These are phyloP conservation scores for Schizonepeta tenuifolia DNA, from an alignment of 257 asterid genomes.

Conservation along the genomic window DNA sequence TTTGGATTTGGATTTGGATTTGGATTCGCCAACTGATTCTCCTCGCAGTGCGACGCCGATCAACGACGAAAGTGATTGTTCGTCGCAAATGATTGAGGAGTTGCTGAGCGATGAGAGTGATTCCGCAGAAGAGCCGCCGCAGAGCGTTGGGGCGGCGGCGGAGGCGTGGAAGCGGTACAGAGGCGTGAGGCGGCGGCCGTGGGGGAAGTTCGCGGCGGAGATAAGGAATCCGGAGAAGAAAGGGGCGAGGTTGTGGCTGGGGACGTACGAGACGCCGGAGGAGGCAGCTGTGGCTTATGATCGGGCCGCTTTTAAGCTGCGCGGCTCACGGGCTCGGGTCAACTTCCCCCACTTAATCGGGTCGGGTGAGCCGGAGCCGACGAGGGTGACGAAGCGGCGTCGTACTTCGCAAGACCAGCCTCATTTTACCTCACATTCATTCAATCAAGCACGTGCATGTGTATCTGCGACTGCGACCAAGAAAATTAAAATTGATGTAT, in stretches of 20 bases:
- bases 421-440: background rate
- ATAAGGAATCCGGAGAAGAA: slow-evolving; percentile 49
- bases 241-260: slow-evolving; percentile 56
- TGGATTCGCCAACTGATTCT: background rate
- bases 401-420: background rate
- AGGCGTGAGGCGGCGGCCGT: slow-evolving; percentile 59
- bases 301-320: slow-evolving; percentile 44
- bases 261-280: slow-evolving; percentile 59
- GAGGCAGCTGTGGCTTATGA: slow-evolving; percentile 68
- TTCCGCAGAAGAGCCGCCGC: background rate
- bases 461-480: background rate
- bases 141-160: slow-evolving; percentile 13
- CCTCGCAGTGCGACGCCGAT: background rate
- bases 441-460: background rate
- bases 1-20: slow-evolving; percentile 21
- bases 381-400: slow-evolving; percentile 41
- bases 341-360: slow-evolving; percentile 57
- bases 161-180: slow-evolving; percentile 52
- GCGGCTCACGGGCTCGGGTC: slow-evolving; percentile 49
- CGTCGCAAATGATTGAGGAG: slow-evolving; percentile 36
- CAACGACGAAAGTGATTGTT: slow-evolving; percentile 5
- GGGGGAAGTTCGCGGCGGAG: slow-evolving; percentile 66
- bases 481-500: slow-evolving; percentile 13
- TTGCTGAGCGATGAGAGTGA: slow-evolving; percentile 6
- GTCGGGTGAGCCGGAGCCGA: slow-evolving; percentile 37